Conservation (phyloP, 768 basidiomycete species). For the Tricholoma matsutake region DNA sequence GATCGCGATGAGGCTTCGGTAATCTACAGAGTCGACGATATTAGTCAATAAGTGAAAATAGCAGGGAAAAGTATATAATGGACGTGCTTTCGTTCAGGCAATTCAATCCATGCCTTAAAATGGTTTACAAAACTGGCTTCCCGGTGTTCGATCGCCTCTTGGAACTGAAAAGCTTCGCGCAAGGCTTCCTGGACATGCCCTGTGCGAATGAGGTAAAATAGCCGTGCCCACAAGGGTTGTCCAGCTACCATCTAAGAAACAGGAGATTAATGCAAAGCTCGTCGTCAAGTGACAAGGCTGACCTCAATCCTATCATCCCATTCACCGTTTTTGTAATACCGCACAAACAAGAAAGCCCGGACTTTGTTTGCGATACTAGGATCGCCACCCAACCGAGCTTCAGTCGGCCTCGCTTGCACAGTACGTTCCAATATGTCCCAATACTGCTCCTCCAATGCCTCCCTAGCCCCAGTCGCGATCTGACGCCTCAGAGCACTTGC, state of each 20-base stretch:
- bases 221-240: constrained; percentile 88
- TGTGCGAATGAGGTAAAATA: constrained; percentile 89
- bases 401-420: constrained; percentile 74
- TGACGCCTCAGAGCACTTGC: constrained; percentile 63
- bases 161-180: constrained; percentile 66
- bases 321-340: constrained; percentile 75
- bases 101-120: constrained; percentile 82
- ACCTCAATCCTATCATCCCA: constrained; percentile 93
- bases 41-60: constrained; percentile 2
- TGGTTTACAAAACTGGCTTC: constrained; percentile 82
- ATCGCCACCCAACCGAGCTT: constrained; percentile 88
- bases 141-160: constrained; percentile 67
- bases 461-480: constrained; percentile 73
- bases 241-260: constrained; percentile 71
- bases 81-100: constrained; percentile 69
- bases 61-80: neutral
- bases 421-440: constrained; percentile 81
- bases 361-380: constrained; percentile 89
- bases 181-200: constrained; percentile 83
- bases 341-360: constrained; percentile 79
- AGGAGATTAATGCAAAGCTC: neutral
- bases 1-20: constrained; percentile 72
- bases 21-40: constrained; percentile 40
- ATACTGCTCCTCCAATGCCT: constrained; percentile 87
- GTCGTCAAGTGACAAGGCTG: constrained; percentile 13